Evolutionary conservation across 169 alveolate species (phyloP).

Genomic region (Plasmodium gallinaceum): DNA sequence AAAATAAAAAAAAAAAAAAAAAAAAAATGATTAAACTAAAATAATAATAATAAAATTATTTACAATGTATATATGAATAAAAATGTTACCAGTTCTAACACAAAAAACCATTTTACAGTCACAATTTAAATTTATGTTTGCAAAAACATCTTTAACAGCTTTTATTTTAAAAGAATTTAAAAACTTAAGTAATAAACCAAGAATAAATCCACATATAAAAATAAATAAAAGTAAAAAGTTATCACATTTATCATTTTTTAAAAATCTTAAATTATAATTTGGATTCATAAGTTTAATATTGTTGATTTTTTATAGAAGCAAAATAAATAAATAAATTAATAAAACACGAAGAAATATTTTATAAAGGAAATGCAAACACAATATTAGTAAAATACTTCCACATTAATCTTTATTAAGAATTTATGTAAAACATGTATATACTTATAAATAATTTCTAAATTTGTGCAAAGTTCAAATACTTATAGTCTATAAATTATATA

Average conservation of each 20-base stretch:
- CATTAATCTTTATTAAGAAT: too few species aligned
- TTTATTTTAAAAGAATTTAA: conserved; percentile 17
- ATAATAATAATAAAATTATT: background rate
- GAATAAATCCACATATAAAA: conserved; percentile 60
- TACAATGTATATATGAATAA: background rate
- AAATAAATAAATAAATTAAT: background rate
- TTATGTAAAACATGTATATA: too few species aligned
- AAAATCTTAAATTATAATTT: background rate
- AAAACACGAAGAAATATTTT: background rate
- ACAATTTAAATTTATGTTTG: conserved; percentile 13
- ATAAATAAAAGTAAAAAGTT: background rate
- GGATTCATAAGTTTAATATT: conserved; percentile 22
- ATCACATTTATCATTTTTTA: conserved; percentile 27
- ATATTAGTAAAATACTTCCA: too few species aligned
- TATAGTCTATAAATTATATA: too few species aligned
- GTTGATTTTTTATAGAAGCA: background rate
- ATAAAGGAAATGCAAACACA: background rate
- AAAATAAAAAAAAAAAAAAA: background rate
- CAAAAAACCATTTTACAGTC: conserved; percentile 78
- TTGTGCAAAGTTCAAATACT: too few species aligned
- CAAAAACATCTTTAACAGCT: conserved; percentile 6
- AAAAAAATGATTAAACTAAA: background rate
- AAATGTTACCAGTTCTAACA: conserved; percentile 70
- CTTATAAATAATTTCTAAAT: too few species aligned
- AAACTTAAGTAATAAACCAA: conserved; percentile 42